Evolutionary conservation across 2,329 filamentous ascomycete species (phyloP).

Genomic region (Alternaria sp.): DNA sequence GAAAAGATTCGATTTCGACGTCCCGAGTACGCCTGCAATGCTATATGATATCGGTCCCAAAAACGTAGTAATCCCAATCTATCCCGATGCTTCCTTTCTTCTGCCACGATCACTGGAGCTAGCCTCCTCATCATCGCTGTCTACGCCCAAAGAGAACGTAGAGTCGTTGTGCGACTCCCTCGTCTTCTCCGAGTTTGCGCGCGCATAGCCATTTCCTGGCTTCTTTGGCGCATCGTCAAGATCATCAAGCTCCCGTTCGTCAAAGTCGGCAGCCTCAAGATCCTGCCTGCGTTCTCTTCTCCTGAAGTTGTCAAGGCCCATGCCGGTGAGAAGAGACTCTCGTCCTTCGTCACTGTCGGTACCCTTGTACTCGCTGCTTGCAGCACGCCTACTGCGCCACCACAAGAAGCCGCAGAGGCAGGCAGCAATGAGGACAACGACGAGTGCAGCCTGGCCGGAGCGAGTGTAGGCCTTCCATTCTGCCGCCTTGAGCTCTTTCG

Average conservation of each 20-base stretch:
- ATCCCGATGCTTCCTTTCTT: conserved; percentile 39
- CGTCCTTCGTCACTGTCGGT: conserved; percentile 54
- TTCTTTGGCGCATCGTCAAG: conserved; percentile 49
- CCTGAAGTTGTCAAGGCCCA: conserved; percentile 59
- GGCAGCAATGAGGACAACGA: conserved; percentile 79
- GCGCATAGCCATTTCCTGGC: conserved; percentile 35
- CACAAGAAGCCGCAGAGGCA: conserved; percentile 76
- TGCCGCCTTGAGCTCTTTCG: conserved; percentile 79
- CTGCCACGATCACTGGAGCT: conserved; percentile 44
- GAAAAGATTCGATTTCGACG: background rate
- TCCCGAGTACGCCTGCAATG: background rate
- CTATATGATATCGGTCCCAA: background rate
- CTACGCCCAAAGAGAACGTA: conserved; percentile 60
- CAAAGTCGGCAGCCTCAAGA: conserved; percentile 69
- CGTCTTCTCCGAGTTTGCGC: conserved; percentile 34
- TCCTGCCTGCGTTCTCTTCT: conserved; percentile 56
- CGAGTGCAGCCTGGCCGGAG: conserved; percentile 84
- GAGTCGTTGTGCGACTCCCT: conserved; percentile 47
- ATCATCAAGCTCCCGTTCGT: conserved; percentile 68
- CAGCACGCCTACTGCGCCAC: conserved; percentile 59
- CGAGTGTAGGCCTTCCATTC: conserved; percentile 90
- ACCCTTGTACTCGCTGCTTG: conserved; percentile 55
- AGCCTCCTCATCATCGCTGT: conserved; percentile 48
- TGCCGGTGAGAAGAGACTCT: conserved; percentile 54
- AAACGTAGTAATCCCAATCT: background rate